These are phyloP conservation scores for Neostapfia colusana DNA, from an alignment of 176 grass and related monocot genomes.

Conservation along the genomic window DNA sequence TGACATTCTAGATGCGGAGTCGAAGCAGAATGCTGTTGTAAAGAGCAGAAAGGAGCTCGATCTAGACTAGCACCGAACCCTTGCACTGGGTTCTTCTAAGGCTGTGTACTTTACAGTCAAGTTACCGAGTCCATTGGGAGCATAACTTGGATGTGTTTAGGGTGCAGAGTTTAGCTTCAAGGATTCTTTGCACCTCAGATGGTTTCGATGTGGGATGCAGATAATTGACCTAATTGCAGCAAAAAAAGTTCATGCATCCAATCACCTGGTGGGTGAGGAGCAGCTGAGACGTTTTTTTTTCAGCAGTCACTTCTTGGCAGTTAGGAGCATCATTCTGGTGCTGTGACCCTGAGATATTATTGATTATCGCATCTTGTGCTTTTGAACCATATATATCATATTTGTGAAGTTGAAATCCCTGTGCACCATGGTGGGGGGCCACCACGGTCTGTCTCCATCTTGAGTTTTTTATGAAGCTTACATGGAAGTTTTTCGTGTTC, in stretches of 20 bases:
- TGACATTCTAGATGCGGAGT: conserved; percentile 61
- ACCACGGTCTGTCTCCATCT: too few relatives aligned
- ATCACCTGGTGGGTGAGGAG: background rate
- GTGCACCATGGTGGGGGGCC: background rate
- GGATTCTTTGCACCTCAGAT: background rate
- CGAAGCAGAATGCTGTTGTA: conserved; percentile 53
- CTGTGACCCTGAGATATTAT: background rate
- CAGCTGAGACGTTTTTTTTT: background rate
- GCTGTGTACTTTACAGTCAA: conserved; percentile 28
- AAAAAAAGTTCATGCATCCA: background rate
- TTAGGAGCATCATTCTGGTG: background rate
- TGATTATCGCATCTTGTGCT: background rate
- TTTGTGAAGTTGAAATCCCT: background rate
- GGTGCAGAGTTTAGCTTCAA: background rate
- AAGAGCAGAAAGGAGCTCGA: conserved; percentile 86
- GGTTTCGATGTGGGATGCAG: background rate
- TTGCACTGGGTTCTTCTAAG: background rate
- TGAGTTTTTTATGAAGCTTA: too few relatives aligned
- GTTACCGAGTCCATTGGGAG: background rate
- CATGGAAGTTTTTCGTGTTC: too few relatives aligned
- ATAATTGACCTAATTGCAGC: background rate
- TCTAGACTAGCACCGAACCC: conserved; percentile 39
- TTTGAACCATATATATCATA: background rate
- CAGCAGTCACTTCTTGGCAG: background rate
- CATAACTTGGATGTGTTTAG: background rate